Evolutionary conservation across 129 eudicot species (phyloP).

Genomic region (Chrysanthemum makinoi): DNA sequence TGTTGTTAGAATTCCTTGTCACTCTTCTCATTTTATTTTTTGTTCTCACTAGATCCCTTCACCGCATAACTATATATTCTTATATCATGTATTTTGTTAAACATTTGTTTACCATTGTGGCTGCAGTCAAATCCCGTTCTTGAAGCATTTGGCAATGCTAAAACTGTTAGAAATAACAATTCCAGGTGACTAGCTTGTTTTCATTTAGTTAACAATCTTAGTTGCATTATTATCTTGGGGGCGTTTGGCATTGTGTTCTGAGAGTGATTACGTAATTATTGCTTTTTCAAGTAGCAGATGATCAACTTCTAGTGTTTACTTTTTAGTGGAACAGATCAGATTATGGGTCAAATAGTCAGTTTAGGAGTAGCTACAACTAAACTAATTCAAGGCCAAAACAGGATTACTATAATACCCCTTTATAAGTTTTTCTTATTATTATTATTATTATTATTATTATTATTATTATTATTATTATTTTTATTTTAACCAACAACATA

Average conservation of each 20-base stretch:
- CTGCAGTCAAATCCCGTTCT: constrained; percentile 99
- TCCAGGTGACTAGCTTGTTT: constrained; percentile 59
- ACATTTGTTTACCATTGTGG: constrained; percentile 13
- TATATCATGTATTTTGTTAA: constrained; percentile 7
- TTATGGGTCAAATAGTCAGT: not conserved
- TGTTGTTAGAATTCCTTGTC: no score
- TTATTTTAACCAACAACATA: no score
- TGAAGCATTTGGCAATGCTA: constrained; percentile 99
- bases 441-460: no score
- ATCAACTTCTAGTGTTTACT: not conserved
- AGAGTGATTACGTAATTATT: no score
- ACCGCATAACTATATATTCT: not conserved
- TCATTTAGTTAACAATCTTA: no score
- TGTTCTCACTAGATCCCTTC: no score
- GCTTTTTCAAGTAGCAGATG: no score
- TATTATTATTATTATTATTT: no score
- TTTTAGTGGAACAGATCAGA: not conserved
- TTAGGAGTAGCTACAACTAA: not conserved
- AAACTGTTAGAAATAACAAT: constrained; percentile 98
- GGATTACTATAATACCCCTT: no score
- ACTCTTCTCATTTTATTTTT: not conserved
- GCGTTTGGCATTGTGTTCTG: no score
- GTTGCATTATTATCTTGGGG: no score
- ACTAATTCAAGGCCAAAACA: not conserved
- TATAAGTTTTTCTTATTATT: no score